Conservation (phyloP, 208 protist species). For the Acanthamoeba culbertsoni region DNA sequence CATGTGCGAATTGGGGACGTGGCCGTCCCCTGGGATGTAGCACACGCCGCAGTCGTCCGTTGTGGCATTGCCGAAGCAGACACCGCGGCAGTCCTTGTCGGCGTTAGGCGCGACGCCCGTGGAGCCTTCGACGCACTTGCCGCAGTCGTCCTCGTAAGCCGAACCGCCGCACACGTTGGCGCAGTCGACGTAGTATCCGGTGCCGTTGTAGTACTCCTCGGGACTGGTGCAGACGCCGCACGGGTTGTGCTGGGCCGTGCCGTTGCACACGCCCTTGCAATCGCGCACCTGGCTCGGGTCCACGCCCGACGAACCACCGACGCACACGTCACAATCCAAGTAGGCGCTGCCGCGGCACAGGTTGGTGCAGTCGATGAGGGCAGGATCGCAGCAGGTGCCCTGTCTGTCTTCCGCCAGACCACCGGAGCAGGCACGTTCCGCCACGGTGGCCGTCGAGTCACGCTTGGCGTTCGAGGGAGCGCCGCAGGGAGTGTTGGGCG, state of each 20-base stretch:
- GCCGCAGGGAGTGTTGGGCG: neutral
- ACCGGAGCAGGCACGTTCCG: neutral
- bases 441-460: neutral
- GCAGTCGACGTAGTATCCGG: neutral
- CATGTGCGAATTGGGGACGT: neutral
- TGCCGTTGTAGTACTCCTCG: no score
- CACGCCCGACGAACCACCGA: neutral
- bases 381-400: neutral
- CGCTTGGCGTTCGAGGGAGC: neutral
- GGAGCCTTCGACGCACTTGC: neutral
- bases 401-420: neutral
- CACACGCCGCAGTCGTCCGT: neutral
- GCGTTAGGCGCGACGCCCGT: neutral
- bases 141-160: neutral
- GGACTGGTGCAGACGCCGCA: neutral
- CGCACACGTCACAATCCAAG: neutral
- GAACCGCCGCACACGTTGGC: neutral
- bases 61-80: neutral
- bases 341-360: neutral
- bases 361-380: neutral
- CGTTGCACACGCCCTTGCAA: neutral
- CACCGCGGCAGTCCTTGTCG: neutral
- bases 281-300: neutral
- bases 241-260: neutral
- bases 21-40: neutral